Evolutionary conservation across 2,329 filamentous ascomycete genomes (phyloP), one percentile per base, ranked within the genome.

Genomic region (Fusarium sp.): DNA sequence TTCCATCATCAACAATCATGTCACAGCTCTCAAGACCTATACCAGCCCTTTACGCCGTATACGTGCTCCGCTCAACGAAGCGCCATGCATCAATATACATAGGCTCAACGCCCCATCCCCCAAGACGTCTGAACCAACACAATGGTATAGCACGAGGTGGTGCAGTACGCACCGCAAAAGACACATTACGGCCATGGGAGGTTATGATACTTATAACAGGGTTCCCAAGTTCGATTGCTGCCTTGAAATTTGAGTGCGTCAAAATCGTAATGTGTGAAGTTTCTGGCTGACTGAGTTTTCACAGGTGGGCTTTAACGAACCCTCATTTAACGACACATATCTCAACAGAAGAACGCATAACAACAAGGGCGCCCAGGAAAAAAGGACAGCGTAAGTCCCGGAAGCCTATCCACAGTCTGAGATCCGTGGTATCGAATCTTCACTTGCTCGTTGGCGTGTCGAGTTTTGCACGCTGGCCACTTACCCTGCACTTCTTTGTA

Each of bases 11-110:
- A 47, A 32, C 52, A 75, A 77, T 73, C 72, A 88, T 88, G 85
- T 75, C 83, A 18, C 79, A 81, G 41, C 76, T 84, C 52, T 71
- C 81, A 28, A 89, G 86, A 75, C 91, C 87, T 1, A 94, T 98
- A 28, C 96, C 96, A 15, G 92, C 95, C 3, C 92, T 98, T 74
- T 98, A 98, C 80, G 94, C 94, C 75, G 97, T 96, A 80, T 98
- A 99, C 81, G 89, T 98, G 22, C 89, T 98, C 41, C 92, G 95
- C 26, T 98, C 96, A 0, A 95, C 92, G 2, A 88, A 95, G 15
- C 88, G 90, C 51, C 91, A 90, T 79, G 87, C 89, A 34, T 90
- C 89, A 6, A 87, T 96, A 34, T 99, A 99, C 82, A 92, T 98
- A 62, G 96, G 96, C 60, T 97, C 94, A 48, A 98, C 96, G 2